Evolutionary conservation across 2,329 filamentous ascomycete species (phyloP).

Genomic region (Cytospora piceicola): DNA sequence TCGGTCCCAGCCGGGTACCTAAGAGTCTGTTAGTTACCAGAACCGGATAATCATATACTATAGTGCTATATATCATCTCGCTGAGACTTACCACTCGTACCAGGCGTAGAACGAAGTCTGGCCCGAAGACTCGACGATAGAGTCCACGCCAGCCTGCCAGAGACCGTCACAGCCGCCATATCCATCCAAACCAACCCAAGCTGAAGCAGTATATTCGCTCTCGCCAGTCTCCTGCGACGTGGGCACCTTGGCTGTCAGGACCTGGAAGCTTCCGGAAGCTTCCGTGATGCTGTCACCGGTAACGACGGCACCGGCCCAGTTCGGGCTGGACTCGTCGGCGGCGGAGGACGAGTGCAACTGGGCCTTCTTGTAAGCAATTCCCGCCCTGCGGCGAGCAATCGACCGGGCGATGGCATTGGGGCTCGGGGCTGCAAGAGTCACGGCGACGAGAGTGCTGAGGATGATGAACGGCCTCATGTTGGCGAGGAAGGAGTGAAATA

Average conservation of each 20-base stretch:
- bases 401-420: slow-evolving; percentile 60
- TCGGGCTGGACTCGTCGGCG: slow-evolving; percentile 36
- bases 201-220: slow-evolving; percentile 50
- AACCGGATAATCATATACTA: background rate
- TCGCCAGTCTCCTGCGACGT: slow-evolving; percentile 40
- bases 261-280: slow-evolving; percentile 50
- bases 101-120: slow-evolving; percentile 51
- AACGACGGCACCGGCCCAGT: slow-evolving; percentile 63
- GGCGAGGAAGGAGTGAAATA: background rate
- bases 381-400: slow-evolving; percentile 16
- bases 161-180: slow-evolving; percentile 49
- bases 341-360: background rate
- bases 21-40: background rate
- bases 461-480: slow-evolving; percentile 17
- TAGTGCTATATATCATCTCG: background rate
- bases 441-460: slow-evolving; percentile 15
- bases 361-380: background rate
- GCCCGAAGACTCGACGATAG: slow-evolving; percentile 48
- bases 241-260: slow-evolving; percentile 48
- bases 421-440: slow-evolving; percentile 48
- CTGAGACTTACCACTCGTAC: slow-evolving; percentile 51
- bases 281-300: slow-evolving; percentile 50
- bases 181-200: slow-evolving; percentile 62
- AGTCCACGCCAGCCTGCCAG: slow-evolving; percentile 61
- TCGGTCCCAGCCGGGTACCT: slow-evolving; percentile 55